Base-by-base conservation (phyloP, 768 basidiomycete species). In the Boletellus ananas region DNA sequence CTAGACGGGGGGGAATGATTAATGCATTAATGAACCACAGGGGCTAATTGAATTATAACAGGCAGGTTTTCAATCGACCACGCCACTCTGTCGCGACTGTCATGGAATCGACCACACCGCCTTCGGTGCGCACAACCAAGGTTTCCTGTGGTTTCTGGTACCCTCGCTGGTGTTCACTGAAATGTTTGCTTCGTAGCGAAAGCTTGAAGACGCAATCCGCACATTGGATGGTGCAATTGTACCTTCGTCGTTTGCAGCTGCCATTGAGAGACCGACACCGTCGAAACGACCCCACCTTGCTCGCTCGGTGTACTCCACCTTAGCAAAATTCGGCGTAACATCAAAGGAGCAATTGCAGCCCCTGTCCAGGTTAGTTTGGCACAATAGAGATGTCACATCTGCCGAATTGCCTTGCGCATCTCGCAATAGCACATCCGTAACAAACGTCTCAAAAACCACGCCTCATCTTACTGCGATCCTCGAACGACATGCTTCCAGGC, bases 171-270 rank as follows among this genome's bases (percentile, higher is more conserved):
- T 18, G 12, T 45, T 55, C 21, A 53, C 42, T 43, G 1, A 43
- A 34, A 6, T 20, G 17, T 8, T 21, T 29, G 18, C 39, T 25
- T 2, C 13, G 27, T 51, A 91, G 86, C 78, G 90, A 43, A 92
- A 91, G 69, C 79, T 91, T 42, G 84, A 89, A 51, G 89, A 91
- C 68, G 90, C 87, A 27, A 79, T 92, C 51, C 80, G 84, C 45
- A 75, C 70, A 36, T 65, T 92, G 45, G 90, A 92, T 61, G 77
- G 72, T 43, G 86, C 83, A 11, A 79, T 87, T 17, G 68, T 70
- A 14, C 59, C 76, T 2, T 58, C 63, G 8, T 69, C 72, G 17
- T 29, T 58, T 10, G 20, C 55, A 49, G 58, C 69, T 52, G 17
- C 48, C 12, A 39, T 50, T 48, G 71, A 70, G 27, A 67, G 58